Evolutionary conservation across 1,139 yeast genomes (phyloP).

Genomic region (Groenewaldozyma sp.): DNA sequence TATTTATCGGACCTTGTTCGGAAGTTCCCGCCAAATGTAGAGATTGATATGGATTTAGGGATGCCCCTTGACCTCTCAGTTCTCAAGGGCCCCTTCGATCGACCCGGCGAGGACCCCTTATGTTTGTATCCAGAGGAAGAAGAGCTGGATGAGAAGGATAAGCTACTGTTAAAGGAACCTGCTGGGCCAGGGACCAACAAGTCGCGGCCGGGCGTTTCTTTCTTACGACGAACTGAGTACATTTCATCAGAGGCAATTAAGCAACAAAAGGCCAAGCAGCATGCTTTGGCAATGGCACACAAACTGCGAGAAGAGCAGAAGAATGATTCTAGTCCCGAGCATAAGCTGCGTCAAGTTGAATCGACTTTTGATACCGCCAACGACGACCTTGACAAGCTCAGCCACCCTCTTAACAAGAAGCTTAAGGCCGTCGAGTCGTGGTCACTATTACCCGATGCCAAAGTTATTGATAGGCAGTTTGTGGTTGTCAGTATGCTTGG

Average conservation of each 20-base stretch:
- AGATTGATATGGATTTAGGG: constrained; percentile 67
- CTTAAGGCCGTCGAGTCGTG: constrained; percentile 69
- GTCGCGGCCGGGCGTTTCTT: constrained; percentile 60
- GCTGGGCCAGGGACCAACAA: constrained; percentile 35
- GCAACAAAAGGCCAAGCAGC: constrained; percentile 14
- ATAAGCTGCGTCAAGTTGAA: constrained; percentile 63
- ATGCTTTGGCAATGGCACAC: constrained; percentile 25
- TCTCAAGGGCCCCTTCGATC: constrained; percentile 60
- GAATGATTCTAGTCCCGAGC: constrained; percentile 40
- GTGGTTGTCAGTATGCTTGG: constrained; percentile 68
- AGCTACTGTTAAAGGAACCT: constrained; percentile 73
- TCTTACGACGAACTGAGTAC: constrained; percentile 90
- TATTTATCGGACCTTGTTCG: constrained; percentile 65
- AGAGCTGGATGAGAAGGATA: constrained; percentile 64
- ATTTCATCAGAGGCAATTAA: constrained; percentile 40
- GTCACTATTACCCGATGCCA: constrained; percentile 82
- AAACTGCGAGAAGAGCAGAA: constrained; percentile 16
- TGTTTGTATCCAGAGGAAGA: neutral
- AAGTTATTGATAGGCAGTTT: constrained; percentile 73
- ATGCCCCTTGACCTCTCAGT: constrained; percentile 68
- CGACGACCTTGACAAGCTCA: constrained; percentile 37
- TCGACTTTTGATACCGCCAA: constrained; percentile 59
- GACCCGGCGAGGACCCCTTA: constrained; percentile 34
- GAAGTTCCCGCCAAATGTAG: constrained; percentile 62
- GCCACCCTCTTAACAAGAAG: constrained; percentile 71